A percentile compares a stretch with the other conserved stretches of the same genome.
Conservation (phyloP, 768 basidiomycete genomes). For the Mycena rebaudengoi region DNA sequence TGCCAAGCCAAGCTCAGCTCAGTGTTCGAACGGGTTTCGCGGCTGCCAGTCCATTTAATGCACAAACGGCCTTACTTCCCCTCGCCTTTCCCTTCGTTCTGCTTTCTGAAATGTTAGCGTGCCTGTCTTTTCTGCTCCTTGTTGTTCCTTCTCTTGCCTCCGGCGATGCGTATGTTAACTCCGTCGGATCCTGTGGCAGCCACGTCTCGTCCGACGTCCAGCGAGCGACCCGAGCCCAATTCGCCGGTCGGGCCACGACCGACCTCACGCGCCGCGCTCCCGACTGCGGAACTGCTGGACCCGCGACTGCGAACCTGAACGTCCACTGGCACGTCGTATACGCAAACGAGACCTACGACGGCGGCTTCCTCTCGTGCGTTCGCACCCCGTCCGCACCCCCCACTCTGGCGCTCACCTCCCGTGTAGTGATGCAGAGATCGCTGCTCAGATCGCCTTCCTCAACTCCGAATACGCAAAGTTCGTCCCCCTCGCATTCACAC, state of each 20-base stretch:
- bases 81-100: too few species aligned
- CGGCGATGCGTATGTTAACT: too few species aligned
- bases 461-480: slow-evolving; percentile 4
- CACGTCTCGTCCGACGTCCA: slow-evolving; percentile 1
- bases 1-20: too few species aligned
- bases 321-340: slow-evolving; percentile 11
- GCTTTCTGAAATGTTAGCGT: not conserved
- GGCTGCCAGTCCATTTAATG: too few species aligned
- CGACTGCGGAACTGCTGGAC: not conserved
- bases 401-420: not conserved
- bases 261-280: not conserved
- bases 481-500: not conserved
- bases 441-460: not conserved
- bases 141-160: not conserved
- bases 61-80: too few species aligned
- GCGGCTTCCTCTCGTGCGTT: not conserved
- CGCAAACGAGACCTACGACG: slow-evolving; percentile 8
- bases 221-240: not conserved
- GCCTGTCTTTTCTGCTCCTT: not conserved
- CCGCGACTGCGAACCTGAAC: not conserved
- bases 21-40: too few species aligned
- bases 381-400: too few species aligned
- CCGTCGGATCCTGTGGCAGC: not conserved
- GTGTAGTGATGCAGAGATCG: not conserved
- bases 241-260: not conserved